A percentile compares a stretch with the other conserved stretches of the same genome.
These are phyloP conservation scores for Nothopassalora personata DNA, from an alignment of 2,329 filamentous ascomycete genomes.

Conservation along the genomic window DNA sequence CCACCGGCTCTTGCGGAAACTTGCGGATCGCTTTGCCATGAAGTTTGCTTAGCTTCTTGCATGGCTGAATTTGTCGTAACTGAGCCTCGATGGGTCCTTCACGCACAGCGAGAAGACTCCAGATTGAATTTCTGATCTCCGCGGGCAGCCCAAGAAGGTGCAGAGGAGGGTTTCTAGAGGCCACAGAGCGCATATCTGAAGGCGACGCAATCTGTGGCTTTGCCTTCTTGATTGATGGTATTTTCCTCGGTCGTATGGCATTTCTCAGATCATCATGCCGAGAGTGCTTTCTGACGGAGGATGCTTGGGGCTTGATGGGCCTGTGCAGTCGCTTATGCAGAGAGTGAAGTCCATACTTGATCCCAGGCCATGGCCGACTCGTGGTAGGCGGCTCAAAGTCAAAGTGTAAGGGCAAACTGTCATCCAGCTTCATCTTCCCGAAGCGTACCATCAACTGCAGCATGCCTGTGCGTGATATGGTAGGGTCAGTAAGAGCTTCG, in stretches of 20 bases:
- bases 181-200: constrained; percentile 1
- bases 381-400: constrained; percentile 16
- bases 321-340: constrained; percentile 16
- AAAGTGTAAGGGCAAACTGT: constrained; percentile 4
- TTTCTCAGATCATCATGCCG: constrained; percentile 2
- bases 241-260: not conserved
- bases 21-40: constrained; percentile 10
- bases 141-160: constrained; percentile 15
- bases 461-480: constrained; percentile 3
- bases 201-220: not conserved
- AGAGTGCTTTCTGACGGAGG: constrained; percentile 5
- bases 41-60: constrained; percentile 8
- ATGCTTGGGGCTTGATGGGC: not conserved
- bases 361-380: constrained; percentile 15
- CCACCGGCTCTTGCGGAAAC: constrained; percentile 16
- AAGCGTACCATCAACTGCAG: constrained; percentile 13
- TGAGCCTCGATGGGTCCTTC: constrained; percentile 18
- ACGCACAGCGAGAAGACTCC: constrained; percentile 12
- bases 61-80: constrained; percentile 14
- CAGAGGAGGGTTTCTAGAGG: constrained; percentile 12
- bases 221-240: constrained; percentile 5
- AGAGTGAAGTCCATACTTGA: constrained; percentile 12
- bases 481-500: constrained; percentile 12
- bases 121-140: constrained; percentile 20
- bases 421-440: constrained; percentile 10